Base-by-base conservation (phyloP, 108 stramenopile species). In the Seminavis robusta region DNA sequence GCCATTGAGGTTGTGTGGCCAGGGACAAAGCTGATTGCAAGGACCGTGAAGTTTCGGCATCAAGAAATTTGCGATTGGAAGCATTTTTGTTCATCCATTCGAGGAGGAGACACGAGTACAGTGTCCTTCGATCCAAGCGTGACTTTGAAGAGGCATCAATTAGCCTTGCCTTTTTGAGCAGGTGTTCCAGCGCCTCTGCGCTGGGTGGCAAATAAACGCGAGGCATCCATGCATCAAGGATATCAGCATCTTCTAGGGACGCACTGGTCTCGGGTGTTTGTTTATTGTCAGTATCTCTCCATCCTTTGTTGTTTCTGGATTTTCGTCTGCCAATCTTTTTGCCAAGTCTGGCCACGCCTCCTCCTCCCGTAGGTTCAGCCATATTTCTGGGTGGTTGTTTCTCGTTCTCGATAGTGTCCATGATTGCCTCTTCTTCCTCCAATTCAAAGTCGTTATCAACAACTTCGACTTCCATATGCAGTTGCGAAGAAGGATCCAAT, bases 1-100 rank as follows among this genome's bases (percentile, higher is more conserved):
- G 76, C 91, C 91, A 92, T 36, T 70, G 62, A 5, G 91, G 91
- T 50, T 88, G 87, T 23, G 78, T 80, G 10, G 85, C 87, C 56
- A 92, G 52, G 65, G 80, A 69, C 56, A 92, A 73, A 33, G 90
- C 84, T 11, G 84, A 80, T 40, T 79, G 74, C 23, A 92, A 61
- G 8, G 59, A 36, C 32, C 85, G 80, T 1, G 83, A 48, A 4
- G 76, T 61, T 9, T 61, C 53, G 0, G 65, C 15, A 28, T 83
- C 66, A 17, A 92, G 43, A 52, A 73, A 92, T 23, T 68, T 71
- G 11, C 90, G 70, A 45, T 65, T 46, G 21, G 65, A 71, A n/a
- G 69, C 29, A 16, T 15, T 19, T 33, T 19, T 19, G 37, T 38
- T 4, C 1, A 32, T 69, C 82, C 85, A 71, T 60, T 92, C 91